phyloP scores from a whole-genome alignment of 2,329 filamentous ascomycete genomes.

The Beauveria sp. region DNA sequence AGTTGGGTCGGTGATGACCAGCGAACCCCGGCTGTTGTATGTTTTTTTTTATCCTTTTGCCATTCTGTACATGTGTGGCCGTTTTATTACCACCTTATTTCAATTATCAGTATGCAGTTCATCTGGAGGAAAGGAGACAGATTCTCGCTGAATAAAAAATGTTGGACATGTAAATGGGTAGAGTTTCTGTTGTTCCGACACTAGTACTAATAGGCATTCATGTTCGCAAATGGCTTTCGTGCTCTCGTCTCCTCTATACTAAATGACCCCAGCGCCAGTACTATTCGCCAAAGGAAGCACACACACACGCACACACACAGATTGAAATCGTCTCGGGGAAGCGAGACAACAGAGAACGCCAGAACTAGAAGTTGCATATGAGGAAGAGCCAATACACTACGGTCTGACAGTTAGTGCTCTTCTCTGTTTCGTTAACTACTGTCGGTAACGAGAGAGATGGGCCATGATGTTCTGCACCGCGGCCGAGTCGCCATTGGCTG shows the following conservation, averaged over 20 bases:
- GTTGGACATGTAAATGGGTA: not conserved
- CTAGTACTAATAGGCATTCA: not conserved
- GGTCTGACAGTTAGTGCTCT: not conserved
- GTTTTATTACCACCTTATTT: no score
- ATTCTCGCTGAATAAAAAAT: not conserved
- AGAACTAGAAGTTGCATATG: not conserved
- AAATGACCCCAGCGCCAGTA: not conserved
- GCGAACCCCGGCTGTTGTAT: not conserved
- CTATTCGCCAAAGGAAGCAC: not conserved
- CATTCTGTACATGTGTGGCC: no score
- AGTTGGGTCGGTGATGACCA: not conserved
- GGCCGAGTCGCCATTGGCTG: conserved; percentile 28
- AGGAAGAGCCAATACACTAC: not conserved
- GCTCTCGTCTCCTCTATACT: not conserved
- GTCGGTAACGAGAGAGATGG: conserved; percentile 58
- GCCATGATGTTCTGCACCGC: conserved; percentile 69
- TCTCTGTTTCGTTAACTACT: conserved; percentile 26
- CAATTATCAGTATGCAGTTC: no score
- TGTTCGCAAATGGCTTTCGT: not conserved
- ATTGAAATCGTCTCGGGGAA: not conserved
- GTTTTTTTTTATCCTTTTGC: not conserved
- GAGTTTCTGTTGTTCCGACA: not conserved
- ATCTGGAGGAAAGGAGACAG: no score
- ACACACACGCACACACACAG: not conserved
- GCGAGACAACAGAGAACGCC: not conserved